Conservation (phyloP, 768 basidiomycete genomes). For the Termitomyces heimii region DNA sequence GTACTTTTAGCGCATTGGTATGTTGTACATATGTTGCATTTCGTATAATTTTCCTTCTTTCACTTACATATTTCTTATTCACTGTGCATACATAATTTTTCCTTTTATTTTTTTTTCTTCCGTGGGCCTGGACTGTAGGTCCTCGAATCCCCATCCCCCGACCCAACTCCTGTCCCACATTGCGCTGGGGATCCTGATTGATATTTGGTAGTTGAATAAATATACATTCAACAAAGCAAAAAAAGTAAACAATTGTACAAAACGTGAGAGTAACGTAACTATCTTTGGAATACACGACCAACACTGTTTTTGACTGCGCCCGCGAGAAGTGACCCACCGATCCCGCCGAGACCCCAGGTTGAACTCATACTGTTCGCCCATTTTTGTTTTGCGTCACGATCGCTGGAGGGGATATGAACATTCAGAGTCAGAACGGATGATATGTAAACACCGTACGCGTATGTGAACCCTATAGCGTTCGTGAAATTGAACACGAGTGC, state of each 20-base stretch:
- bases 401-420: slow-evolving; percentile 36
- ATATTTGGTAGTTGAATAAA: slow-evolving; percentile 9
- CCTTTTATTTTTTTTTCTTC: neutral
- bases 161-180: slow-evolving; percentile 1
- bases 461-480: slow-evolving; percentile 96
- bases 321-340: slow-evolving; percentile 81
- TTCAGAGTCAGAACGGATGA: neutral
- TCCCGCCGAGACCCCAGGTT: slow-evolving; percentile 68
- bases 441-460: slow-evolving; percentile 53
- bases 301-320: slow-evolving; percentile 81
- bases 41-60: neutral
- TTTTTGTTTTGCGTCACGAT: slow-evolving; percentile 87
- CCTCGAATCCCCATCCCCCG: neutral
- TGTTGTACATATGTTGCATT: slow-evolving; percentile 13
- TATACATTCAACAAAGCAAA: neutral
- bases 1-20: slow-evolving; percentile 9
- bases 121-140: slow-evolving; percentile 9
- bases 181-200: slow-evolving; percentile 4
- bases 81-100: neutral
- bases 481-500: slow-evolving; percentile 95
- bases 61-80: neutral
- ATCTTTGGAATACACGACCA: slow-evolving; percentile 57
- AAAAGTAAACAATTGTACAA: slow-evolving; percentile 1
- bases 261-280: neutral
- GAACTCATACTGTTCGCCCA: slow-evolving; percentile 81